Base-by-base conservation (phyloP, 2,329 filamentous ascomycete species). In the Penicillium sp. region DNA sequence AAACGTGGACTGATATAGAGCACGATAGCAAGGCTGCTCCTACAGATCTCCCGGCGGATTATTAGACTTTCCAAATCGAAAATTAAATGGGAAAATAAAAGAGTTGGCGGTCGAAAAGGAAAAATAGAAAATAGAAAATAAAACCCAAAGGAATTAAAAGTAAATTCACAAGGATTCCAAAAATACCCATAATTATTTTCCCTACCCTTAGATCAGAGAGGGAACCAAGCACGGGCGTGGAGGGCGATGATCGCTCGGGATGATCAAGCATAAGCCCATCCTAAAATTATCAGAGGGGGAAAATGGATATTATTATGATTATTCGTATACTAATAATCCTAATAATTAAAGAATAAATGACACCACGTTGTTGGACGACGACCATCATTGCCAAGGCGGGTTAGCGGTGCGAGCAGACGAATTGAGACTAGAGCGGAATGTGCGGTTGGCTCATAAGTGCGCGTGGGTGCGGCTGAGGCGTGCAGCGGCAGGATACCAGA, bases 1-100 rank as follows among this genome's bases (percentile, higher is more conserved):
- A 22, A 62, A 49, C 48, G 60, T 64, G 64, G 63, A 67, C 61
- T 69, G 67, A 69, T 69, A 69, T 69, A 69, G 63, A 64, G 58
- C 58, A 60, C 50, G 35, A 58, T 45, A 37, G 58, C 58, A 47
- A 42, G 60, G 45, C 63, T 68, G 57, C 60, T 64, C 50, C 57
- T 67, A 65, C 64, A 66, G 63, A 67, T 67, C 63, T 63, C 62
- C 62, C 42, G 51, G 39, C 53, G 57, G 60, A 67, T 64, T 57
- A 65, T 59, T 67, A 67, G 63, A 64, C 59, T 63, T 63, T 56
- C 52, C 38, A 64, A 67, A 63, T 59, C 42, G 37, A 42, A 59
- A 55, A 55, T 43, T 43, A 20, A 34, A 17, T 5, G 3, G 31
- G 47, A n/a, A 49, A 49, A 49, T 48, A 53, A 31, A 1, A 31